Conservation (phyloP, 2,329 filamentous ascomycete species). For the Elsinoe necatrix region DNA sequence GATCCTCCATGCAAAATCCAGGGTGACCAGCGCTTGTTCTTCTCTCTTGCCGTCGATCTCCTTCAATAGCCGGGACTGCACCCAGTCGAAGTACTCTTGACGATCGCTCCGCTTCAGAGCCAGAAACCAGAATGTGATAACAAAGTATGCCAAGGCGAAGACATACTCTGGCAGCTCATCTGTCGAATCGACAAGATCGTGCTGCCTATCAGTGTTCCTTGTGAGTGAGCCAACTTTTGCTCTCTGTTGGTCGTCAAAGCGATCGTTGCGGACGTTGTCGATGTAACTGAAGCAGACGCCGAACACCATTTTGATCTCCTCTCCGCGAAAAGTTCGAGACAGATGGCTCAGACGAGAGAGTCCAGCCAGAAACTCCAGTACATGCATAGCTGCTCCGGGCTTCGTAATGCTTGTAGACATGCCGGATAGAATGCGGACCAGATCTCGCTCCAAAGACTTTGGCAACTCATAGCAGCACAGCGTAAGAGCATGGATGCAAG, state of each 20-base stretch:
- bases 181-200: constrained; percentile 27
- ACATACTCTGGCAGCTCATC: constrained; percentile 89
- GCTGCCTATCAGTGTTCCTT: constrained; percentile 33
- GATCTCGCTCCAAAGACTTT: constrained; percentile 71
- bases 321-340: constrained; percentile 80
- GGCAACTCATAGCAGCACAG: constrained; percentile 94
- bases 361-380: constrained; percentile 88
- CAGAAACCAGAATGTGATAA: constrained; percentile 95
- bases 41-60: constrained; percentile 72
- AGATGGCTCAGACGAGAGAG: constrained; percentile 76
- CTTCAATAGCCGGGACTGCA: constrained; percentile 32
- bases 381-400: constrained; percentile 82
- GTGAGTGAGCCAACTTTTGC: constrained; percentile 21
- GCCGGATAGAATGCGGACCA: constrained; percentile 79
- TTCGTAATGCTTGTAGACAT: constrained; percentile 97
- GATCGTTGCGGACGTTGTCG: constrained; percentile 67
- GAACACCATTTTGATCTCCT: constrained; percentile 90
- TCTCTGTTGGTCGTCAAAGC: constrained; percentile 16
- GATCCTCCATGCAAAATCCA: constrained; percentile 89
- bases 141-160: constrained; percentile 85
- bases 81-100: constrained; percentile 71
- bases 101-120: constrained; percentile 78
- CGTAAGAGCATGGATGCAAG: constrained; percentile 87
- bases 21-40: constrained; percentile 85
- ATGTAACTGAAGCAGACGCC: constrained; percentile 91